Conservation (phyloP, 192 early-diverging fungal species). For the Coemansia sp. region DNA sequence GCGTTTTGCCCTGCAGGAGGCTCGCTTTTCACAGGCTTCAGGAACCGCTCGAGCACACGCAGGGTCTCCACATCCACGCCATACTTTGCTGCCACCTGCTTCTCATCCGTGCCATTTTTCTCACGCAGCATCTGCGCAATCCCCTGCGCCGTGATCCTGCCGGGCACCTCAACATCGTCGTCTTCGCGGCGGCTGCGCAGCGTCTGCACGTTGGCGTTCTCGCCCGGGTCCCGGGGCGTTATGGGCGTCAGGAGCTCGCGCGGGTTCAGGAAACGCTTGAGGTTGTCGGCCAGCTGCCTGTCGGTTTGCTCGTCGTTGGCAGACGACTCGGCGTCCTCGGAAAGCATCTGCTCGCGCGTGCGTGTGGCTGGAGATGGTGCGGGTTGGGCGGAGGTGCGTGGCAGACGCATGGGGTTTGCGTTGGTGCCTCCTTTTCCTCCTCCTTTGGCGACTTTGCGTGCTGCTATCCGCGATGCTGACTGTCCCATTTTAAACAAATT, state of each 20-base stretch:
- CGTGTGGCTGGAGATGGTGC: neutral
- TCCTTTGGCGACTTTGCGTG: neutral
- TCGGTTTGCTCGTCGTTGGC: neutral
- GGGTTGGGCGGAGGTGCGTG: slow-evolving; percentile 7
- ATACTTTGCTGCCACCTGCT: slow-evolving; percentile 6
- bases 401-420: slow-evolving; percentile 14
- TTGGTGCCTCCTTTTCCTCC: slow-evolving; percentile 35
- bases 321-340: slow-evolving; percentile 11
- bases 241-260: slow-evolving; percentile 36
- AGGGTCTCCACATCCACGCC: slow-evolving; percentile 17
- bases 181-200: slow-evolving; percentile 23
- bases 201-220: slow-evolving; percentile 41
- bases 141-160: slow-evolving; percentile 12
- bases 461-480: too few species aligned
- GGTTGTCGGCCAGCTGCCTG: slow-evolving; percentile 20
- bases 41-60: slow-evolving; percentile 5
- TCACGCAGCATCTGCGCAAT: slow-evolving; percentile 7
- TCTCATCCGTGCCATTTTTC: neutral
- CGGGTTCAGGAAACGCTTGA: slow-evolving; percentile 42
- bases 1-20: too few species aligned
- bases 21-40: slow-evolving; percentile 1
- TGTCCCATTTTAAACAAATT: too few species aligned
- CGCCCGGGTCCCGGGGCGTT: slow-evolving; percentile 18
- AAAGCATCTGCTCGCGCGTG: slow-evolving; percentile 42
- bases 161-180: slow-evolving; percentile 6